These are phyloP conservation scores for Marsdenia floribunda DNA, from an alignment of 257 asterid genomes.

Conservation along the genomic window DNA sequence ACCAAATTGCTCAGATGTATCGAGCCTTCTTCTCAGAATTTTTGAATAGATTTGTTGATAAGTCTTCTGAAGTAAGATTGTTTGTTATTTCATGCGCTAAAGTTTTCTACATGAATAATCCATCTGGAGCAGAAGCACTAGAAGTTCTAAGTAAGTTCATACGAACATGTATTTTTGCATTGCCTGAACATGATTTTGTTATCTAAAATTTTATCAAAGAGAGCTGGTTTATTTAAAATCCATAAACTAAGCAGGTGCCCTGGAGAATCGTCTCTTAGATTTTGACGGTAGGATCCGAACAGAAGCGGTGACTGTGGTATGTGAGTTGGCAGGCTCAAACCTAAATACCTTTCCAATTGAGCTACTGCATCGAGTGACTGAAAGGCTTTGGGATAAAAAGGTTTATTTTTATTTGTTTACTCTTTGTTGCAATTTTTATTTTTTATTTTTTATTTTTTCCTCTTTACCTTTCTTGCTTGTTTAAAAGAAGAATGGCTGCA, in stretches of 20 bases:
- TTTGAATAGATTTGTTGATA: constrained; percentile 74
- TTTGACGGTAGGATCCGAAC: constrained; percentile 76
- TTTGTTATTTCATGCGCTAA: constrained; percentile 75
- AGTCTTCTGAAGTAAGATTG: constrained; percentile 76
- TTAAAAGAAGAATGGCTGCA: neutral
- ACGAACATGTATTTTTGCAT: constrained; percentile 6
- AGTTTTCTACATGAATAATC: constrained; percentile 46
- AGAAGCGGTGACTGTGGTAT: constrained; percentile 63
- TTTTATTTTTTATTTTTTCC: neutral
- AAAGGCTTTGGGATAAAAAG: constrained; percentile 91
- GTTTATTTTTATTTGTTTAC: constrained; percentile 24
- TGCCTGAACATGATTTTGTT: neutral
- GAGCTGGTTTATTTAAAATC: constrained; percentile 17
- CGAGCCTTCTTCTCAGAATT: constrained; percentile 52
- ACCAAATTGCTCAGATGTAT: constrained; percentile 49
- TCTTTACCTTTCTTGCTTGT: neutral
- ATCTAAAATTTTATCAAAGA: constrained; percentile 3
- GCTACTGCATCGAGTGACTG: constrained; percentile 53
- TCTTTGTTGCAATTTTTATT: neutral
- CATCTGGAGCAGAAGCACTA: constrained; percentile 48
- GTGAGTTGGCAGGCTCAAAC: constrained; percentile 60
- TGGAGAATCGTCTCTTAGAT: constrained; percentile 70
- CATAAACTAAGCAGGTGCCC: constrained; percentile 52
- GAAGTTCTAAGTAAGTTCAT: constrained; percentile 64
- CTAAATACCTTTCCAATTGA: constrained; percentile 38